phyloP scores from a whole-genome alignment of 345 rosid species.

The Psidium guajava region DNA sequence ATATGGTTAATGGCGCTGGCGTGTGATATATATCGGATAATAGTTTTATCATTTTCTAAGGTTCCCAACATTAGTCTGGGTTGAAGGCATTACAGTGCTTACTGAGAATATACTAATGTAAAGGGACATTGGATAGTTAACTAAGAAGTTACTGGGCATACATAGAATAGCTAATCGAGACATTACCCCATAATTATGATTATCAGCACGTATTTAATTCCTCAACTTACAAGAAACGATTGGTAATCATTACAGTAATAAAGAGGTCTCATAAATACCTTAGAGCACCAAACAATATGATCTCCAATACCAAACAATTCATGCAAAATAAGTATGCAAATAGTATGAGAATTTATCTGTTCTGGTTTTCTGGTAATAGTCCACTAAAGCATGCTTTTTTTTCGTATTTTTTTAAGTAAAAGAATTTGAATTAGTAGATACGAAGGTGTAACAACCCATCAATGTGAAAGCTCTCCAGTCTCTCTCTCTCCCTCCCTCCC shows the following conservation, averaged over 20 bases:
- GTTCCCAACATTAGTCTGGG: not conserved
- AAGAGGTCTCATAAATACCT: not conserved
- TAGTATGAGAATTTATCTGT: not conserved
- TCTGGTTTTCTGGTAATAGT: not conserved
- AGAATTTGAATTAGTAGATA: too few relatives aligned
- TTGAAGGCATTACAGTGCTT: not conserved
- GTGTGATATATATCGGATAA: not conserved
- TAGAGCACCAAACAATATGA: not conserved
- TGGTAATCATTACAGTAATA: not conserved
- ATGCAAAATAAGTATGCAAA: not conserved
- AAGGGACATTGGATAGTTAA: not conserved
- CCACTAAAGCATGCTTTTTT: not conserved
- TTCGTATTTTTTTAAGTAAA: too few relatives aligned
- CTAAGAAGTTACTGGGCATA: not conserved
- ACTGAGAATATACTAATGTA: not conserved
- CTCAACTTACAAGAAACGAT: not conserved
- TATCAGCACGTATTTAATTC: not conserved
- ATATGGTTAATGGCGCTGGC: not conserved
- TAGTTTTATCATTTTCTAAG: too few relatives aligned
- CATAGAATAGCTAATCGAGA: not conserved
- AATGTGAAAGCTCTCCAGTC: not conserved
- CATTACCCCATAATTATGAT: not conserved
- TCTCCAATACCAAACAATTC: not conserved
- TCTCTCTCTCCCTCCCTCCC: not conserved
- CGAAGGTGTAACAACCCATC: not conserved